A percentile compares a stretch with the other conserved stretches of the same genome.
Evolutionary conservation across 1,284 basidiomycete genomes (phyloP).

Genomic region (Ustilago lituana): DNA sequence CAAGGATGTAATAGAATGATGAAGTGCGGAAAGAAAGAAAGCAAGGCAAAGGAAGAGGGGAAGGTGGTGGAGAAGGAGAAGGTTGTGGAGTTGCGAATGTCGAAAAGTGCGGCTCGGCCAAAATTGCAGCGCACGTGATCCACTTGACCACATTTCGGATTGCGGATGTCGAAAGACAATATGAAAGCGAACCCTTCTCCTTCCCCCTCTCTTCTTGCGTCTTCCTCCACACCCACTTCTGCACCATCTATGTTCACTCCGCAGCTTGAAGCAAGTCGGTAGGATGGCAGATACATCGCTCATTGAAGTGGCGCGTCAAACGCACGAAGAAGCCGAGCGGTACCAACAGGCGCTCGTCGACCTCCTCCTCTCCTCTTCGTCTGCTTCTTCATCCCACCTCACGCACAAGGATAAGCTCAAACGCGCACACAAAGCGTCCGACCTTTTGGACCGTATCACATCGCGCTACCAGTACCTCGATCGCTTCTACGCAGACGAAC

Average conservation of each 20-base stretch:
- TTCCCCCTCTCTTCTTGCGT: background rate
- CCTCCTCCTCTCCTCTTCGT: constrained; percentile 67
- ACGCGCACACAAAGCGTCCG: constrained; percentile 85
- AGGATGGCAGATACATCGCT: constrained; percentile 75
- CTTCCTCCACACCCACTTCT: too few relatives aligned
- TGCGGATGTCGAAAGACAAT: constrained; percentile 6
- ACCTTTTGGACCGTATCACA: constrained; percentile 83
- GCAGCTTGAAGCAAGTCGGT: too few relatives aligned
- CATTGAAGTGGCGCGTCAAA: constrained; percentile 89
- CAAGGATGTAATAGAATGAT: too few relatives aligned
- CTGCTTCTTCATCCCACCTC: constrained; percentile 43
- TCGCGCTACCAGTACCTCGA: constrained; percentile 71
- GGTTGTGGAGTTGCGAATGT: too few relatives aligned
- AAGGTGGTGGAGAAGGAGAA: constrained; percentile 2
- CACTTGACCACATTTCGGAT: constrained; percentile 12
- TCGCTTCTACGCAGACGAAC: constrained; percentile 68
- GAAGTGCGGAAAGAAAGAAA: too few relatives aligned
- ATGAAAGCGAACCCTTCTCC: background rate
- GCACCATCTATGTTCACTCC: too few relatives aligned
- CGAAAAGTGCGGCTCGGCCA: too few relatives aligned
- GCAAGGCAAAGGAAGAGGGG: background rate
- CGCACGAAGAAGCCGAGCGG: constrained; percentile 93
- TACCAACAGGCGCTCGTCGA: constrained; percentile 74
- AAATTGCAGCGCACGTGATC: constrained; percentile 24
- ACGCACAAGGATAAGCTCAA: constrained; percentile 73